A percentile compares a stretch with the other conserved stretches of the same genome.
Evolutionary conservation across 495 filamentous ascomycete genomes (phyloP).

Genomic region (Amniculicola lignicola): DNA sequence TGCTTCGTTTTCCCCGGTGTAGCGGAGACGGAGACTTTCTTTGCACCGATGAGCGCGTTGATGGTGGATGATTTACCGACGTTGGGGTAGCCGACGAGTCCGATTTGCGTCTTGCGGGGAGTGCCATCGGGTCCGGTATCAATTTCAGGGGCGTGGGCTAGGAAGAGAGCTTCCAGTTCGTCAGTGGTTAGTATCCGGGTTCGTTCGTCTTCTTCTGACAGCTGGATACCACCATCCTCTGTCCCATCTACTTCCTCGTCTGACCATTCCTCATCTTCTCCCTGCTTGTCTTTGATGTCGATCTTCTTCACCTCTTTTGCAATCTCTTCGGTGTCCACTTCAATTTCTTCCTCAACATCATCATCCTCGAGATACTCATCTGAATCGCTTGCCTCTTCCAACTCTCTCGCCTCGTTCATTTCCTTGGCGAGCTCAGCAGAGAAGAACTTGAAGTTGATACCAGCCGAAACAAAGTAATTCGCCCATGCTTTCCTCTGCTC

Average conservation of each 20-base stretch:
- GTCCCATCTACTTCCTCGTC: constrained; percentile 35
- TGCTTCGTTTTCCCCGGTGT: constrained; percentile 99
- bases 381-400: constrained; percentile 49
- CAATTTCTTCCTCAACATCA: constrained; percentile 32
- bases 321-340: constrained; percentile 31
- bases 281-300: constrained; percentile 30
- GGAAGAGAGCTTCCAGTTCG: constrained; percentile 85
- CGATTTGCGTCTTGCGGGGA: constrained; percentile 74
- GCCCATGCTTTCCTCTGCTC: constrained; percentile 85
- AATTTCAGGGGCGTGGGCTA: constrained; percentile 50
- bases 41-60: constrained; percentile 94
- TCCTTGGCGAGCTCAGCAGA: constrained; percentile 90
- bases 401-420: constrained; percentile 64
- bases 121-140: constrained; percentile 31
- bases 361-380: constrained; percentile 28
- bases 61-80: constrained; percentile 99
- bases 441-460: constrained; percentile 91
- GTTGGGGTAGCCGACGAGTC: constrained; percentile 97
- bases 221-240: constrained; percentile 28
- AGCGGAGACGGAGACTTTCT: constrained; percentile 96
- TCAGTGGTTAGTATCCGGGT: constrained; percentile 86
- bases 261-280: constrained; percentile 44
- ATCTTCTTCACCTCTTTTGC: constrained; percentile 37
- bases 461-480: constrained; percentile 74
- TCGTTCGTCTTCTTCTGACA: constrained; percentile 44